Evolutionary conservation across 2,329 filamentous ascomycete species (phyloP), one percentile per base, ranked within the genome.

Genomic region (Colletotrichum caudatum): DNA sequence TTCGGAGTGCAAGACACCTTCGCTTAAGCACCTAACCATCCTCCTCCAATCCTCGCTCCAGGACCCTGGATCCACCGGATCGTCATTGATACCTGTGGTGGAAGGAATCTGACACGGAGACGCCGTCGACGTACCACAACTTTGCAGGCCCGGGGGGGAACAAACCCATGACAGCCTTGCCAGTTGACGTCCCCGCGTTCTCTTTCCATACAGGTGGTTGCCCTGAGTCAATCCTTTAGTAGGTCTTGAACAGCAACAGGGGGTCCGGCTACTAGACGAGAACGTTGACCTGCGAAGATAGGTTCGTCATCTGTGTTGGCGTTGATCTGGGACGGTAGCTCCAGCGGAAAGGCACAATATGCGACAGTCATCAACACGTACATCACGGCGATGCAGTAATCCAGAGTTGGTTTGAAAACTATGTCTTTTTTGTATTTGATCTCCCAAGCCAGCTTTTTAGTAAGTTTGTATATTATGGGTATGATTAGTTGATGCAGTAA

Each of bases 401-500:
- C 12, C 12, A 23, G 20, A 16, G 5, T 8, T 39, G 20, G 5
- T 2, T 63, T 63, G 11, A 6, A 48, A 39, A 29, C 8, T 14
- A 3, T 29, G 8, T 62, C 5, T n/a, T 41, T 26, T 62, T n/a
- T 51, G 46, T 20, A 23, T 41, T 41, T 39, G 46, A 29, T 29
- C 48, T 44, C 3, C 18, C 3, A 35, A 54, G 48, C 26, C 61
- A 23, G 61, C 26, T 51, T 50, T 7, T 14, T 16, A 9, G 37
- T 12, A 26, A 41, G 23, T 56, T 56, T 56, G 37, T 14, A 5
- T 54, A 26, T 29, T 56, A 23, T n/a, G 29, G 33, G 2, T 44
- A 44, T 64, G 37, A 56, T 64, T 64, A 64, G 37, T 33, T 64
- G 61, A 64, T 56, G 26, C 61, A 56, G 50, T 64, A 56, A 54